Conservation (phyloP, 768 basidiomycete species). For the Cantharellus anzutake region DNA sequence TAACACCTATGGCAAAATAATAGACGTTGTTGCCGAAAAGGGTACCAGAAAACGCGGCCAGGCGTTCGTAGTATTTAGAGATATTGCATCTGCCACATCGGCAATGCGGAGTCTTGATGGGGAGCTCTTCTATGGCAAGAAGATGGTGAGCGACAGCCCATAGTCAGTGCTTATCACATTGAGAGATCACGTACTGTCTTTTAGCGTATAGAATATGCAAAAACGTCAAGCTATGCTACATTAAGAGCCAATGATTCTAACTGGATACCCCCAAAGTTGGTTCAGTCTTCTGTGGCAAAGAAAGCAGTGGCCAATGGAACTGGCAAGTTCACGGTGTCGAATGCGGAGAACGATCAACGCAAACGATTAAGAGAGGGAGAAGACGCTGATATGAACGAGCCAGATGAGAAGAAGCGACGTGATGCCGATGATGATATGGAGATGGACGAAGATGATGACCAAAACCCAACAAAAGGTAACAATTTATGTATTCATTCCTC, state of each 20-base stretch:
- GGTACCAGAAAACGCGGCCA: constrained; percentile 75
- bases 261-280: constrained; percentile 44
- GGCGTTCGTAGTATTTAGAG: constrained; percentile 89
- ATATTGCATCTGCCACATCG: constrained; percentile 76
- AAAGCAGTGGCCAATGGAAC: constrained; percentile 14
- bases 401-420: constrained; percentile 49
- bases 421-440: constrained; percentile 76
- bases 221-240: constrained; percentile 74
- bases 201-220: constrained; percentile 84
- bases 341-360: constrained; percentile 36
- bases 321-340: constrained; percentile 19
- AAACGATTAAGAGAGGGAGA: constrained; percentile 39
- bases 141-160: constrained; percentile 43
- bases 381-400: constrained; percentile 28
- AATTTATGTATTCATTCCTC: no score
- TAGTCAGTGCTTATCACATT: constrained; percentile 9
- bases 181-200: constrained; percentile 1
- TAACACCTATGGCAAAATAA: constrained; percentile 79
- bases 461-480: constrained; percentile 11
- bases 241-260: constrained; percentile 57
- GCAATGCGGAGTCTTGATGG: constrained; percentile 89
- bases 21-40: constrained; percentile 87
- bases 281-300: constrained; percentile 19
- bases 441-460: constrained; percentile 56
- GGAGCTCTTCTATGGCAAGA: constrained; percentile 83